Evolutionary conservation across 2,329 filamentous ascomycete genomes (phyloP), one percentile per base, ranked within the genome.

Genomic region (Penicillium glabrum): DNA sequence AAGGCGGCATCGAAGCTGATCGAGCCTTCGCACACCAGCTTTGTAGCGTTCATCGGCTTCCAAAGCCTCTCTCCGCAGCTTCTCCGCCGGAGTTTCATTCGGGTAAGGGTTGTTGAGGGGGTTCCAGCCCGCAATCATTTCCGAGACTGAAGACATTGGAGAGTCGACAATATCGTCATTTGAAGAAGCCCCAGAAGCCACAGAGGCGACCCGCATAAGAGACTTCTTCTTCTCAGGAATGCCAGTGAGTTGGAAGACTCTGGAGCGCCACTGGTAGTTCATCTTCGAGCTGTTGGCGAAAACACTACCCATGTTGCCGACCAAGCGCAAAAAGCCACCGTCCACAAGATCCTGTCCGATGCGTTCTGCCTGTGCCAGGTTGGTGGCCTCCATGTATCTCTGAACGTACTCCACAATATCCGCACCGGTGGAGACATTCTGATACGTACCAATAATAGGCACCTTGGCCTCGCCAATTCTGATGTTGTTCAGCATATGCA

Each of bases 201-300:
- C 77, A 3, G 92, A 95, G 58, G 91, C 89, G 7, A 90, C 89
- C 58, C 93, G 86, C 63, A 84, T 83, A 49, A 93, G 72, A 1
- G 86, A 73, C 57, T 83, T 82, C 80, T 93, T 96, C 83, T 91
- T 96, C 74, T 97, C 93, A 0, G 91, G 92, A 52, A 96, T 81
- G 23, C 93, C 93, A 26, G 91, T 88, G 55, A 95, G 74, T 70
- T 96, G 88, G 78, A 98, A 99, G 5, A 90, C 89, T 78, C 91
- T 96, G 8, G 93, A 86, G 53, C 91, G 89, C 95, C 95, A 99
- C 75, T 99, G 95, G 74, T 99, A 99, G 72, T 90, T 93, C 86
- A 98, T 89, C 76, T 89, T 91, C 62, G 93, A 96, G 81, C 93
- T 98, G 78, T 99, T 99, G 67, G 93, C 93, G 72, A 99, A 99